These are phyloP conservation scores for Cryptococcus deneoformans DNA, from an alignment of 1,284 basidiomycete genomes.

Conservation along the genomic window DNA sequence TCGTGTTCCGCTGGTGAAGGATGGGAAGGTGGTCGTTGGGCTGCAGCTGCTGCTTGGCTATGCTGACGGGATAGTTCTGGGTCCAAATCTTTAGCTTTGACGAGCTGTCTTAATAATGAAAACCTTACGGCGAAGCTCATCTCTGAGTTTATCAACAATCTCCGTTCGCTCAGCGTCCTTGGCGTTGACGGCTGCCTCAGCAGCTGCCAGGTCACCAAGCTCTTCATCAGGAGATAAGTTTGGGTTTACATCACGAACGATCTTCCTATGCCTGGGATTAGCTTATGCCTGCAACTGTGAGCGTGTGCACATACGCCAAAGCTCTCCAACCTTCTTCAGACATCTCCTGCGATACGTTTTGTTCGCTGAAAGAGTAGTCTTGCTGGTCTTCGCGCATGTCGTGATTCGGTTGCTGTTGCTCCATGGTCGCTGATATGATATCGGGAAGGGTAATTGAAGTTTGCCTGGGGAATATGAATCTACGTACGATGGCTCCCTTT, in stretches of 20 bases:
- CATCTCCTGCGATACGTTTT: slow-evolving; percentile 15
- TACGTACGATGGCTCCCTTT: not conserved
- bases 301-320: slow-evolving; percentile 16
- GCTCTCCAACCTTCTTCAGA: slow-evolving; percentile 25
- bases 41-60: slow-evolving; percentile 27
- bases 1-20: slow-evolving; percentile 36
- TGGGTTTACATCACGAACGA: slow-evolving; percentile 26
- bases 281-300: not conserved
- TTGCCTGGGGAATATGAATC: not conserved
- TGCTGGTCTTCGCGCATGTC: slow-evolving; percentile 1
- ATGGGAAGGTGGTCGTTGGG: slow-evolving; percentile 35
- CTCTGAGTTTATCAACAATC: slow-evolving; percentile 22
- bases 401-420: not conserved
- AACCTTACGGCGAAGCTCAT: slow-evolving; percentile 32
- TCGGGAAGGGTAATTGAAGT: not conserved
- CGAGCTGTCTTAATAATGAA: not conserved
- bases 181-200: slow-evolving; percentile 32
- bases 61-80: slow-evolving; percentile 26
- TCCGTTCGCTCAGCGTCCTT: slow-evolving; percentile 27
- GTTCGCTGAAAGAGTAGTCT: slow-evolving; percentile 9
- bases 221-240: slow-evolving; percentile 33
- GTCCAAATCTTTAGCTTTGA: not conserved
- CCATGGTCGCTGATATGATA: too few relatives aligned
- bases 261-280: slow-evolving; percentile 12
- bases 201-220: slow-evolving; percentile 29